phyloP scores from a whole-genome alignment of 345 rosid genomes.

The Hypericum perforatum region DNA sequence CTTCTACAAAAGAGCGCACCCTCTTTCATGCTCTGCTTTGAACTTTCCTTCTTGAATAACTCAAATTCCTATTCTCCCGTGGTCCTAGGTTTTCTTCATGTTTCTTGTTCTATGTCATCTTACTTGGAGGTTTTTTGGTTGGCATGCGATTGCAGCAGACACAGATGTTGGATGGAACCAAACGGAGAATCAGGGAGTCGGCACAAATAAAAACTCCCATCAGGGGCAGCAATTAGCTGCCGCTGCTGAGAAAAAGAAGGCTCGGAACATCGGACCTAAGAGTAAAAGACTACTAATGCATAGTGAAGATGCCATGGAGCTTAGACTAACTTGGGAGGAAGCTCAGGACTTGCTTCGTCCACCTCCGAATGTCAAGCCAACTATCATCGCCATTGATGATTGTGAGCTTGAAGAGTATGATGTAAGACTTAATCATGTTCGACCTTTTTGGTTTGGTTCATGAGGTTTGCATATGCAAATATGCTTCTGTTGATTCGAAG shows the following conservation, averaged over 20 bases:
- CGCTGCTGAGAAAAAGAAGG: conserved; percentile 49
- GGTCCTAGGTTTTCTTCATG: too few species aligned
- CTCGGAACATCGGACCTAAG: conserved; percentile 68
- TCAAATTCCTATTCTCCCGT: too few species aligned
- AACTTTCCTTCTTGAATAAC: too few species aligned
- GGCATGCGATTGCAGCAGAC: conserved; percentile 31
- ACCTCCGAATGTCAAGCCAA: conserved; percentile 49
- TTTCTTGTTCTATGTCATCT: conserved; percentile 1
- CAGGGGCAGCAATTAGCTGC: conserved; percentile 13
- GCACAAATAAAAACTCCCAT: conserved; percentile 29
- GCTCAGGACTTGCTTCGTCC: conserved; percentile 86
- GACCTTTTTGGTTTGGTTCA: conserved; percentile 2
- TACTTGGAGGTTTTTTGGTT: conserved; percentile 25
- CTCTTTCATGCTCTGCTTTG: too few species aligned
- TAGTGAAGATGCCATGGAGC: conserved; percentile 61
- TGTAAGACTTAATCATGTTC: conserved; percentile 30
- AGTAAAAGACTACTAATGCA: conserved; percentile 61
- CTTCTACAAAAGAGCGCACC: too few species aligned
- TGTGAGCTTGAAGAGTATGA: conserved; percentile 86
- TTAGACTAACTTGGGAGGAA: conserved; percentile 84
- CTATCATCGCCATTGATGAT: conserved; percentile 53
- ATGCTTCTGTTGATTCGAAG: conserved; percentile 2
- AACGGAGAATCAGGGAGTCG: conserved; percentile 32
- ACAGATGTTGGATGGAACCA: conserved; percentile 35
- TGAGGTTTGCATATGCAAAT: not conserved